Base-by-base conservation (phyloP, 805 yeast species). In the Torulaspora delbrueckii region DNA sequence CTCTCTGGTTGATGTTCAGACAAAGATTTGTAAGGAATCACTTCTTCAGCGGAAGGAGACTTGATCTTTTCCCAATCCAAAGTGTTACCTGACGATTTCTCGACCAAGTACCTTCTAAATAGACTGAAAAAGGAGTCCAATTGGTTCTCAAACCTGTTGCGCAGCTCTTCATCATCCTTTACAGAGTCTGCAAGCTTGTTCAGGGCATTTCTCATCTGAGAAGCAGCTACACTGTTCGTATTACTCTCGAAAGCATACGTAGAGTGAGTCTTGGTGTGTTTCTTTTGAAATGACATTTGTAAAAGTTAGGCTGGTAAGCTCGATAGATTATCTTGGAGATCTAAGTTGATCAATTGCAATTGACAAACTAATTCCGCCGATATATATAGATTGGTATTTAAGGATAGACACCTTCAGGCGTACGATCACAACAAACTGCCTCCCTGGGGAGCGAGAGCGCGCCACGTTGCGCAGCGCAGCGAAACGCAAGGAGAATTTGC, bases 181-280 rank as follows among this genome's bases (percentile, higher is more conserved):
- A 86, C 85, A n/a, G 89, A 76, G 68, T 91, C 98, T 40, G 90
- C 83, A 65, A 91, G 74, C 67, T 78, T 79, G 77, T 91, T 91
- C 69, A 93, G 78, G 1, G 95, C 91, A 67, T 93, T 91, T 65
- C 98, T 83, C 98, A 91, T 93, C 70, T 88, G 97, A 53, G 95
- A 84, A 5, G 98, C 97, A 24, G 98, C 96, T 51, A 89, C 93
- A 52, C 86, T 86, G 46, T 96, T 87, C 39, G 96, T 87, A 53
- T 95, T 86, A 72, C 86, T 86, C 69, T 91, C 99, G 62, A 93
- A 91, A 18, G 96, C 96, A 78, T 82, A 66, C 22, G 60, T 55
- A 14, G 63, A 58, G 22, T 70, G 74, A 1, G 72, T 60, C 60
- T 70, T 70, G 41, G 56, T 62, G 54, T 70, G 74, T 60, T 66